These are phyloP conservation scores for Mycena venus DNA, from an alignment of 768 basidiomycete genomes.

Conservation along the genomic window DNA sequence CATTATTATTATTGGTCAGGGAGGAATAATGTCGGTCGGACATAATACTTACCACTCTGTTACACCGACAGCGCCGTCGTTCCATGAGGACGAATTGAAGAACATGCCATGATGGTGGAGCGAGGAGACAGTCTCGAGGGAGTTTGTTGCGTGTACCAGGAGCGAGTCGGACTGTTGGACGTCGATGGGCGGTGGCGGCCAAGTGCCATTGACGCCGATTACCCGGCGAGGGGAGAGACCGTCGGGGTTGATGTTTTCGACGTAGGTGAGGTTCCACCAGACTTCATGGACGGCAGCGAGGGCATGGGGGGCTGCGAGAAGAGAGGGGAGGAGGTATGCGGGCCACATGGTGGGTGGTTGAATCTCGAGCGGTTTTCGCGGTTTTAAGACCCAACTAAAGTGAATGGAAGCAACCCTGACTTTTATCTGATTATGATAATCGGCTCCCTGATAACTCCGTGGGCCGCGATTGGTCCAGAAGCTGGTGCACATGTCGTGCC, in stretches of 20 bases:
- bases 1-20: neutral
- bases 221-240: slow-evolving; percentile 81
- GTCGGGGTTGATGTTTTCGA: slow-evolving; percentile 85
- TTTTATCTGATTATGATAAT: neutral
- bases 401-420: neutral
- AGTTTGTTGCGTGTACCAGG: slow-evolving; percentile 83
- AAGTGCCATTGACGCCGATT: slow-evolving; percentile 91
- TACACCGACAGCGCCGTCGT: slow-evolving; percentile 88
- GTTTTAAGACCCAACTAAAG: slow-evolving; percentile 15
- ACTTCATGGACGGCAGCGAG: slow-evolving; percentile 77
- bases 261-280: slow-evolving; percentile 95
- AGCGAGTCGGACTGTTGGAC: slow-evolving; percentile 80
- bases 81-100: slow-evolving; percentile 89
- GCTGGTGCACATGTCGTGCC: neutral
- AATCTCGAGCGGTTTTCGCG: neutral
- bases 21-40: neutral
- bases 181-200: slow-evolving; percentile 94
- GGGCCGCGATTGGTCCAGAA: neutral
- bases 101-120: slow-evolving; percentile 97
- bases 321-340: slow-evolving; percentile 44
- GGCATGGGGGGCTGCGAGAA: slow-evolving; percentile 53
- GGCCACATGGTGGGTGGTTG: slow-evolving; percentile 37
- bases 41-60: slow-evolving; percentile 77
- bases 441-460: neutral
- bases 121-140: slow-evolving; percentile 73